Evolutionary conservation across 345 rosid genomes (phyloP), one percentile per base, ranked within the genome.

Genomic region (Excoecaria agallocha): DNA sequence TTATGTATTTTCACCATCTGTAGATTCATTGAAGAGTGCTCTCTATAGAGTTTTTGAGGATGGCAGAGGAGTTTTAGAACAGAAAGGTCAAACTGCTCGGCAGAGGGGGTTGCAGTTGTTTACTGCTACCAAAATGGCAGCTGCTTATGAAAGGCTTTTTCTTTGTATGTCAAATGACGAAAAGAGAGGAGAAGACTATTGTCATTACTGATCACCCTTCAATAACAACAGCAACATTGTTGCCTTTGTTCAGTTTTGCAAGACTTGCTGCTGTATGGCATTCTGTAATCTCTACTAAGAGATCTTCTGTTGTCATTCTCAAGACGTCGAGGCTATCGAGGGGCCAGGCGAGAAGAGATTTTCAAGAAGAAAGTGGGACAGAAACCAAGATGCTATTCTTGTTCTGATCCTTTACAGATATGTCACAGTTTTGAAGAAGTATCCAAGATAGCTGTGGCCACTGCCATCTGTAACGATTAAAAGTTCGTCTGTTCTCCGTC

Each of bases 81-180:
- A 82, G 86, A 94, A 94, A 85, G 97, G 98, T 12, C 69, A 74
- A 65, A 84, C 67, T 60, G 91, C 90, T 0, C 86, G 93, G 85
- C 77, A 80, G 74, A 85, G 87, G 70, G 97, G 95, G 15, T 58
- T 89, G 85, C 82, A 78, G 16, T 74, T 94, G 81, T 94, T 94
- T 82, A 83, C 94, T 13, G 95, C 97, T n/a, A 82, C 91, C 19
- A 92, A 94, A 81, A 94, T 94, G 98, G 76, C 87, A 43, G 89
- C 88, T 70, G 94, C 97, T 25, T 90, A 90, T 86, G 98, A 94
- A 80, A 86, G 88, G 73, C 80, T 94, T 68, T 90, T 91, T 84
- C 87, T 94, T 70, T 94, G 97, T 83, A 88, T 92, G 45, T 87
- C 95, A 12, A 82, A 43, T 19, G 76, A 74, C 13, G 64, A 0